Evolutionary conservation across 495 filamentous ascomycete genomes (phyloP), one percentile per base, ranked within the genome.

Genomic region (Lindgomyces ingoldianus): DNA sequence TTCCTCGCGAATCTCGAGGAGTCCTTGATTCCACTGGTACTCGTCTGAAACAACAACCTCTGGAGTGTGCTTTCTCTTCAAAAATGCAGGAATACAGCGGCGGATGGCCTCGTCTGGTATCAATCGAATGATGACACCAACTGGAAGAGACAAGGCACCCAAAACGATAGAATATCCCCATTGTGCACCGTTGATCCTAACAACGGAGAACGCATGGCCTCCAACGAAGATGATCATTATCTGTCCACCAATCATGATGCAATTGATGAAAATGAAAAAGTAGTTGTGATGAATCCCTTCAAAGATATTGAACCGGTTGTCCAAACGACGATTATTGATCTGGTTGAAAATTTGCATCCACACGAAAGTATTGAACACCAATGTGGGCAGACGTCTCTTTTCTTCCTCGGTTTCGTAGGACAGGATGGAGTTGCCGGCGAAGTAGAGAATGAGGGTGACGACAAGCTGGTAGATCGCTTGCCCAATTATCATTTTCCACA

Each of bases 261-360:
- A 54, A 64, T 90, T 89, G 68, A 97, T 96, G 45, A 80, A 77
- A 55, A 93, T 82, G 77, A 96, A 97, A 79, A 92, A 95, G 49
- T 76, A 82, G 74, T 96, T 97, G 64, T 79, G 83, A 47, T 79
- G 80, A 25, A 96, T 83, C 18, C 91, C 91, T 65, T 96, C 91
- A 74, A 97, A 88, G 65, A 96, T 89, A 70, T 96, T 96, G 78
- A 94, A 84, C 25, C 84, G 83, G 78, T 96, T 97, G 72, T 97
- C 93, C 16, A 97, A 81, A 1, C 91, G 89, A 49, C 91, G 89
- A 75, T 83, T 90, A 70, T 92, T 92, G 77, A 89, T 86, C 71
- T 91, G 81, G 71, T 96, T 96, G 83, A 95, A 95, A 67, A 95
- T 91, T 67, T 95, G 91, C 89, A 96, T 93, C 87, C 91, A 96